phyloP scores from a whole-genome alignment of 116 monocot species.

The Trichopus zeylanicus region DNA sequence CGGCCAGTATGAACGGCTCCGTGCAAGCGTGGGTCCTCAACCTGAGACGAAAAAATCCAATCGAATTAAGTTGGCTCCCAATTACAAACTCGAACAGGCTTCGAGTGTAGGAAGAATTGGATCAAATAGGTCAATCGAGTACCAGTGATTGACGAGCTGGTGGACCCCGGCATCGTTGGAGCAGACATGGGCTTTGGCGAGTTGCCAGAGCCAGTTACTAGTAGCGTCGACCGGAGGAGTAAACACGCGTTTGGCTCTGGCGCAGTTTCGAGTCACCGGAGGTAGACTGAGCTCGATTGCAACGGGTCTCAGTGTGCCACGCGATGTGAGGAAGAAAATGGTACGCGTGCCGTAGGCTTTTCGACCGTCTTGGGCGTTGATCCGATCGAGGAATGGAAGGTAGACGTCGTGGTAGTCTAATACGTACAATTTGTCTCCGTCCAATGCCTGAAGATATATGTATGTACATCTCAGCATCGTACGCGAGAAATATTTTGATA shows the following conservation, averaged over 20 bases:
- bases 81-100: too few relatives aligned
- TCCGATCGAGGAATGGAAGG: slow-evolving; percentile 78
- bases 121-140: not conserved
- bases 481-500: not conserved
- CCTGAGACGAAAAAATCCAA: too few relatives aligned
- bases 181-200: slow-evolving; percentile 92
- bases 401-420: slow-evolving; percentile 80
- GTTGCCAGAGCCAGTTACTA: slow-evolving; percentile 75
- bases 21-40: slow-evolving; percentile 55
- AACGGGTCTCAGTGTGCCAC: slow-evolving; percentile 72
- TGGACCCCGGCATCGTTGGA: slow-evolving; percentile 93
- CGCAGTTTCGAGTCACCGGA: slow-evolving; percentile 8
- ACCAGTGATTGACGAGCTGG: slow-evolving; percentile 96
- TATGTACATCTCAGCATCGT: too few relatives aligned
- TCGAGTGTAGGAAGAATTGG: not conserved
- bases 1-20: slow-evolving; percentile 66
- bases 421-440: slow-evolving; percentile 62
- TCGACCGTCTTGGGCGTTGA: slow-evolving; percentile 68
- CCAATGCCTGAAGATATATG: slow-evolving; percentile 40
- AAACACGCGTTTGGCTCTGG: slow-evolving; percentile 43
- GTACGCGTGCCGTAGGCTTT: slow-evolving; percentile 86
- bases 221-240: slow-evolving; percentile 83
- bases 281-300: slow-evolving; percentile 88
- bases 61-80: too few relatives aligned
- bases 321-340: slow-evolving; percentile 57